A percentile compares a stretch with the other conserved stretches of the same genome.
These are phyloP conservation scores for Serendipita sp. DNA, from an alignment of 768 basidiomycete species.

Conservation along the genomic window DNA sequence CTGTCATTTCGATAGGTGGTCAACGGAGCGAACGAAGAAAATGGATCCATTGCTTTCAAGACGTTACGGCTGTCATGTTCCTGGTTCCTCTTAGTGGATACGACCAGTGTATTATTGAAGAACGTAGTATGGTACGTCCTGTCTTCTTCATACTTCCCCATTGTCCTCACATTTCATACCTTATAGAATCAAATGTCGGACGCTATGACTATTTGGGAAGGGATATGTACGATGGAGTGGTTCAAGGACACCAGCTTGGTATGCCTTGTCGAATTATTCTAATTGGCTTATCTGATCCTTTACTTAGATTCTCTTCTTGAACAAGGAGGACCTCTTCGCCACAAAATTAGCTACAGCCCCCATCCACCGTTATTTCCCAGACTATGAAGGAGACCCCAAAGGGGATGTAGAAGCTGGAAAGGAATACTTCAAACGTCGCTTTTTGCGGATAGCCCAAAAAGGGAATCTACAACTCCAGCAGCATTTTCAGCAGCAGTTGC, in stretches of 20 bases:
- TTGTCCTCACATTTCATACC: slow-evolving; percentile 3
- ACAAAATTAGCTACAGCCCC: slow-evolving; percentile 65
- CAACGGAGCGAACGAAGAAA: slow-evolving; percentile 88
- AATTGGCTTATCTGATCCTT: neutral
- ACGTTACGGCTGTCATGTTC: slow-evolving; percentile 86
- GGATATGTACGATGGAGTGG: slow-evolving; percentile 95
- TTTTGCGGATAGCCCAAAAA: slow-evolving; percentile 66
- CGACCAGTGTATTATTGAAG: slow-evolving; percentile 87
- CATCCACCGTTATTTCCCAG: slow-evolving; percentile 81
- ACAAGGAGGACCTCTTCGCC: slow-evolving; percentile 85
- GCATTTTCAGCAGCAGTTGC: no score
- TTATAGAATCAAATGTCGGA: slow-evolving; percentile 94
- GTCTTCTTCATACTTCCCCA: neutral
- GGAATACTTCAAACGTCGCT: slow-evolving; percentile 81
- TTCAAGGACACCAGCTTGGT: slow-evolving; percentile 89
- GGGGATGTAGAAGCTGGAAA: slow-evolving; percentile 60
- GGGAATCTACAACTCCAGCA: slow-evolving; percentile 15
- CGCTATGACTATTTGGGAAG: slow-evolving; percentile 96
- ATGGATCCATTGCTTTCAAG: slow-evolving; percentile 92
- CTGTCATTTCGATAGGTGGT: slow-evolving; percentile 34
- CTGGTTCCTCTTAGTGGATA: slow-evolving; percentile 83
- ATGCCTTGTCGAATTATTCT: neutral
- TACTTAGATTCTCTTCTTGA: slow-evolving; percentile 74
- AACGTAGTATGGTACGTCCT: slow-evolving; percentile 63
- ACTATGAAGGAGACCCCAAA: slow-evolving; percentile 35